These are phyloP conservation scores for Limnomonas spitsbergensis DNA, from an alignment of 139 green algal species.

Conservation along the genomic window DNA sequence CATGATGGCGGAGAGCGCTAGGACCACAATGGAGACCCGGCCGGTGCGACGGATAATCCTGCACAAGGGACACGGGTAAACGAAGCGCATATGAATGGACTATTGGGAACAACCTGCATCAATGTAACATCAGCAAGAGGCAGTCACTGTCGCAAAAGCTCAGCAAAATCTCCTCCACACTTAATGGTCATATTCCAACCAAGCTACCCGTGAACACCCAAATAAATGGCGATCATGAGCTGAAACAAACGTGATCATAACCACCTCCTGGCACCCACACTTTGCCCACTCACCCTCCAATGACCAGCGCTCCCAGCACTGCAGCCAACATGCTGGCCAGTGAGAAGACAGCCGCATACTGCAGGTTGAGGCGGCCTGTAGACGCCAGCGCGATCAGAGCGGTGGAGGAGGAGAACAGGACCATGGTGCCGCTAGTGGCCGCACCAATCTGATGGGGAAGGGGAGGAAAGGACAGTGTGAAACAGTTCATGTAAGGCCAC, in stretches of 20 bases:
- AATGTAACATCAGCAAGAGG: too few relatives aligned
- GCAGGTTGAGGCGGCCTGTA: conserved; percentile 35
- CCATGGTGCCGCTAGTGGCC: conserved; percentile 43
- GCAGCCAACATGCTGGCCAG: not conserved
- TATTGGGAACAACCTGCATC: not conserved
- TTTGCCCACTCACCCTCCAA: not conserved
- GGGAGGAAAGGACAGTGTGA: not conserved
- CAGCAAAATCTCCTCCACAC: too few relatives aligned
- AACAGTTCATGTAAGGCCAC: too few relatives aligned
- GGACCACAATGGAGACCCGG: conserved; percentile 27
- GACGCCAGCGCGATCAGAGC: conserved; percentile 55
- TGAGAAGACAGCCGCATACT: conserved; percentile 8
- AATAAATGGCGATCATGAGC: too few relatives aligned
- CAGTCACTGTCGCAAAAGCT: too few relatives aligned
- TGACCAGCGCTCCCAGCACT: not conserved
- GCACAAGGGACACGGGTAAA: not conserved
- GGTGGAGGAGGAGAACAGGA: conserved; percentile 54
- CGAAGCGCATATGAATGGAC: not conserved
- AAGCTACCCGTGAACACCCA: too few relatives aligned
- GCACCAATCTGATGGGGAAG: conserved; percentile 30
- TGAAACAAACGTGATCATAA: too few relatives aligned
- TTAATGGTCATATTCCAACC: too few relatives aligned
- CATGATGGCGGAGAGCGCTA: conserved; percentile 30
- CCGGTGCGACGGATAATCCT: conserved; percentile 14
- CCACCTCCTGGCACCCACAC: too few relatives aligned